phyloP scores from a whole-genome alignment of 371 early-diverging fungal genomes.

The Mucor lusitanicus region DNA sequence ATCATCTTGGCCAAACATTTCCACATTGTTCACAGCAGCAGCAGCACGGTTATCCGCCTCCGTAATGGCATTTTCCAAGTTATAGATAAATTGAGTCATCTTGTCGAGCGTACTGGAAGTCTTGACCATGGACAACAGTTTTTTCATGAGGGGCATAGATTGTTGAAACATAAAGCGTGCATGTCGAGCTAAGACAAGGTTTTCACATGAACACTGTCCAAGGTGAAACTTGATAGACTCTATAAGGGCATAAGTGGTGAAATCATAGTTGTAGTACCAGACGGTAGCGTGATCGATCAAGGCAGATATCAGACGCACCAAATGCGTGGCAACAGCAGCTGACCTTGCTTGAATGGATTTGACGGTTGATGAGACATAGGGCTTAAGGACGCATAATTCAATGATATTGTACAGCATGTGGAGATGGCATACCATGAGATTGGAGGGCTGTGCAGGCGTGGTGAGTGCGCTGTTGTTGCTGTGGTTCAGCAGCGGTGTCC shows the following conservation, averaged over 20 bases:
- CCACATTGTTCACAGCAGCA: not conserved
- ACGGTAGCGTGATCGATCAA: constrained; percentile 1
- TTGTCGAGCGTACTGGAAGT: constrained; percentile 4
- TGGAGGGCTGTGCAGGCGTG: constrained; percentile 14
- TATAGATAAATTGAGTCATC: constrained; percentile 21
- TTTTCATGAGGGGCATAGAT: constrained; percentile 28
- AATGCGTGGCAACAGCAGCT: constrained; percentile 17
- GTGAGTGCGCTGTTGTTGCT: not conserved
- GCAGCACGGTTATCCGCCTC: constrained; percentile 6
- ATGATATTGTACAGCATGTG: constrained; percentile 34
- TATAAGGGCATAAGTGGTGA: constrained; percentile 11
- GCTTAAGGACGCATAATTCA: constrained; percentile 24
- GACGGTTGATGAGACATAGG: constrained; percentile 20
- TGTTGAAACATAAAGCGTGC: constrained; percentile 44
- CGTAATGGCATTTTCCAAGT: constrained; percentile 19
- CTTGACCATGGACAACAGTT: constrained; percentile 4
- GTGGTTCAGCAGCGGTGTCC: constrained; percentile 21
- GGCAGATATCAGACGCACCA: constrained; percentile 14
- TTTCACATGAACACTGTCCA: constrained; percentile 13
- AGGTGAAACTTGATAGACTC: constrained; percentile 23
- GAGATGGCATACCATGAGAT: constrained; percentile 19
- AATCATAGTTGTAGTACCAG: constrained; percentile 16
- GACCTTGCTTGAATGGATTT: constrained; percentile 24
- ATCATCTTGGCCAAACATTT: constrained; percentile 4
- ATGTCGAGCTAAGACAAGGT: constrained; percentile 27